Base-by-base conservation (phyloP, 2,329 filamentous ascomycete genomes). In the Sclerotinia subarctica region DNA sequence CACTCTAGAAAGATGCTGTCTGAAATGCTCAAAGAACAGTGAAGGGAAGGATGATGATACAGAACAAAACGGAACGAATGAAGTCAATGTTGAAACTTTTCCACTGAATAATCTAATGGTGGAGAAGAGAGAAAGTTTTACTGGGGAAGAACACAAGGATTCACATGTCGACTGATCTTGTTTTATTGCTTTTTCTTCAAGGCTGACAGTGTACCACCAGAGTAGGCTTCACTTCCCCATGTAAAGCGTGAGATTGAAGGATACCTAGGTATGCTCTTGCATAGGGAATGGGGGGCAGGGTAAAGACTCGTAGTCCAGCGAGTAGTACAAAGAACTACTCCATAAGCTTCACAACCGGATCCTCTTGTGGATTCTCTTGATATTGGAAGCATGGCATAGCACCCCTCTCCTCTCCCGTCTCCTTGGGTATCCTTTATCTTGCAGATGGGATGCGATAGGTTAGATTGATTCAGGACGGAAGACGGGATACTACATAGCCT, bases 221-320 rank as follows among this genome's bases (percentile, higher is more conserved):
- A 35, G 47, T 8, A 62, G 46, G 21, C 32, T 51, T 38, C 21
- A 13, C 47, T 62, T 51, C n/a, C 32, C 59, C 46, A 62, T 60
- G 44, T 10, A 35, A 60, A n/a, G 58, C 17, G 44, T 60, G 44
- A 60, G 58, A 60, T 60, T 24, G 44, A 60, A 38, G n/a, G 46
- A 62, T 62, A n/a, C n/a, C n/a, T n/a, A n/a, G n/a, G n/a, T n/a
- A 62, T 51, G 46, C 46, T 62, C 59, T 62, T 62, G 46, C 59
- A 62, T 38, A 38, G 11, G 46, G 8, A 26, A 49, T 38, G 29
- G 13, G 46, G 21, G 21, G 24, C 59, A 62, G 24, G 59, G 47
- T 62, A 49, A 6, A 24, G 21, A 38, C 59, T 38, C 35, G 24
- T 42, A 26, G n/a, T 51, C 46, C 15, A 38, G 46, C 21, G 13